phyloP scores from a whole-genome alignment of 805 yeast species.

The Kodamaea neixiangensis region DNA sequence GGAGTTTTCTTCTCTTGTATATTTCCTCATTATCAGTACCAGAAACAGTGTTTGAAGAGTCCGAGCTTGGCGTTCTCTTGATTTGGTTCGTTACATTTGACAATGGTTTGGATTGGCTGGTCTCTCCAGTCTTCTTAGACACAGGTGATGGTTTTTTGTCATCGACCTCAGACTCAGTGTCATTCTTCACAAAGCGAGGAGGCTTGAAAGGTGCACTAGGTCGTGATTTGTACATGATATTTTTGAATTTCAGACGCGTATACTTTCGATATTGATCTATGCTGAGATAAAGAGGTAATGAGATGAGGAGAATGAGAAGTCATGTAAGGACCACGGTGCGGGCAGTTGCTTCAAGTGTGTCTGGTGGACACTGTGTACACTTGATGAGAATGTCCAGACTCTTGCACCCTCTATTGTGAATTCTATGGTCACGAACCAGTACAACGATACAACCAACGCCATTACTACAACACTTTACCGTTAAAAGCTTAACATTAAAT shows the following conservation, averaged over 20 bases:
- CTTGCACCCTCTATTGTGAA: too few species aligned
- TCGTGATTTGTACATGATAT: constrained; percentile 19
- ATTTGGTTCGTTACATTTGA: background rate
- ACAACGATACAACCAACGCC: too few species aligned
- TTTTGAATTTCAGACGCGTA: background rate
- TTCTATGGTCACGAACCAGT: too few species aligned
- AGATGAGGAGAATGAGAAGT: too few species aligned
- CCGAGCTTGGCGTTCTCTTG: background rate
- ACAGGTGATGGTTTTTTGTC: background rate
- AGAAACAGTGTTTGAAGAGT: background rate
- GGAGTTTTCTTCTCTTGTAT: constrained; percentile 6
- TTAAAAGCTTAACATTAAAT: too few species aligned
- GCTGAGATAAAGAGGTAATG: background rate
- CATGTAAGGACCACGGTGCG: too few species aligned
- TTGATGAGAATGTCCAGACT: too few species aligned
- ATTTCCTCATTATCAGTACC: background rate
- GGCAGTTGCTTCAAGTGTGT: too few species aligned
- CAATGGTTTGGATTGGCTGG: constrained; percentile 4
- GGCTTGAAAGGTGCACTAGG: constrained; percentile 55
- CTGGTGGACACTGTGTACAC: too few species aligned
- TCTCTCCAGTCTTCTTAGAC: background rate
- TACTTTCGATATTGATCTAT: background rate
- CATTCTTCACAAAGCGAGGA: constrained; percentile 34
- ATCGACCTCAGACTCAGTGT: background rate
- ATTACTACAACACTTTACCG: too few species aligned